Percentiles rank a stretch among this genome's conserved stretches.
Evolutionary conservation across 164 flowering plant species (phyloP).

Genomic region (Aristolochia fimbriata): DNA sequence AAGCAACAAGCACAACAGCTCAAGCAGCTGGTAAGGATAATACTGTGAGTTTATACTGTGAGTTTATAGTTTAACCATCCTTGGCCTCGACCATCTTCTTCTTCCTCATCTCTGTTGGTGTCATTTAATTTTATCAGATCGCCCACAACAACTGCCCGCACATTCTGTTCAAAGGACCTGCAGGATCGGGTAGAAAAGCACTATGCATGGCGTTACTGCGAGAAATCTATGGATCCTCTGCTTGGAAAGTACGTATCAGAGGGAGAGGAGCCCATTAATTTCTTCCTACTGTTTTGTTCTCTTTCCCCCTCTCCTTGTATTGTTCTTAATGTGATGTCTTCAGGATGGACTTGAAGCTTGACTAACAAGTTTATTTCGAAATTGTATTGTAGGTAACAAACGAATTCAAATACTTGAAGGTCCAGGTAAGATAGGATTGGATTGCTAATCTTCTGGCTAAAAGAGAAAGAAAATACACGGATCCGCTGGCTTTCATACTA

Average conservation of each 20-base stretch:
- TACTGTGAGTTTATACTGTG: too few species aligned
- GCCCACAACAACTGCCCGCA: conserved; percentile 37
- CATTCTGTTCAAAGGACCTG: conserved; percentile 59
- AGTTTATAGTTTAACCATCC: too few species aligned
- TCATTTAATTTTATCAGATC: conserved; percentile 21
- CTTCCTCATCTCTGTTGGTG: background rate
- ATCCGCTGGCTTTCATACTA: background rate
- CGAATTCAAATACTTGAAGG: conserved; percentile 37
- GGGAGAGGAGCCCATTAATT: background rate
- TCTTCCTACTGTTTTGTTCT: too few species aligned
- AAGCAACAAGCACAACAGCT: conserved; percentile 62
- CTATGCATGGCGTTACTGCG: conserved; percentile 45
- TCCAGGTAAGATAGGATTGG: conserved; percentile 33
- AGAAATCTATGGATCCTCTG: conserved; percentile 51
- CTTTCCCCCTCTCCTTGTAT: background rate
- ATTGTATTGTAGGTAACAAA: conserved; percentile 39
- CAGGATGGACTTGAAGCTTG: background rate
- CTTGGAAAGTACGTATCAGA: conserved; percentile 52
- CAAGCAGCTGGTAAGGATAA: conserved; percentile 42
- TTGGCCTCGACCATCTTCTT: background rate
- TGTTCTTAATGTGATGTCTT: background rate
- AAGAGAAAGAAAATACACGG: background rate
- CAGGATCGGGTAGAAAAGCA: conserved; percentile 63
- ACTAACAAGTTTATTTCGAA: background rate
- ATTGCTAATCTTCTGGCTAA: background rate